Base-by-base conservation (phyloP, 2,329 filamentous ascomycete genomes). In the Verruconis gallopava region DNA sequence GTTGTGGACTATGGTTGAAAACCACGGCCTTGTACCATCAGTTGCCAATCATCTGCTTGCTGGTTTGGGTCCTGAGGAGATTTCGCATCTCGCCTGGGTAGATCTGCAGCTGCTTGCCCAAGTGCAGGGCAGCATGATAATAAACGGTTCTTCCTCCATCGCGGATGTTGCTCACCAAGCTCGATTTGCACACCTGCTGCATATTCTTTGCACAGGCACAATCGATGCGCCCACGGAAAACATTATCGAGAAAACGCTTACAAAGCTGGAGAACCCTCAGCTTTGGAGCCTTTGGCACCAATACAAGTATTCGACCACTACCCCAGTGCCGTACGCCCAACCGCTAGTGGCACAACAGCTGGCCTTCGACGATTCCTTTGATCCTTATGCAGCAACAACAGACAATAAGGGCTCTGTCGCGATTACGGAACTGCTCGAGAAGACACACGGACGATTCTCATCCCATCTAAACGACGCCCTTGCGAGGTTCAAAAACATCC, bases 331-430 rank as follows among this genome's bases (percentile, higher is more conserved):
- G 14, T 55, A 62, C 2, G 71, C 71, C 4, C 68, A 72, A 4
- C 70, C 77, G 3, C n/a, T n/a, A n/a, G n/a, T n/a, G n/a, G n/a
- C n/a, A n/a, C n/a, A n/a, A n/a, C n/a, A n/a, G n/a, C n/a, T n/a
- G n/a, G 72, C 73, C 42, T 79, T 76, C 44, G 82, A 93, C 53
- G 89, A 95, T 49, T 79, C 77, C 5, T 93, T 81, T 53, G 91
- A 98, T 55, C 91, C 91, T 1, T 93, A 96, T 56, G 84, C 82
- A 12, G 77, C 83, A 53, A 86, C 75, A 49, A 94, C 85, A 22
- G 91, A 98, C 60, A 89, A 91, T 68, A 89, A 89, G 62, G 88
- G 85, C 32, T 96, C 91, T 11, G 81, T 86, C 13, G 70, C 85
- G 45, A 95, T 96, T 54, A 84, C 85, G 1, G 88, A 95, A 48